phyloP scores from a whole-genome alignment of 495 filamentous ascomycete species.

The Penicillium herquei region DNA sequence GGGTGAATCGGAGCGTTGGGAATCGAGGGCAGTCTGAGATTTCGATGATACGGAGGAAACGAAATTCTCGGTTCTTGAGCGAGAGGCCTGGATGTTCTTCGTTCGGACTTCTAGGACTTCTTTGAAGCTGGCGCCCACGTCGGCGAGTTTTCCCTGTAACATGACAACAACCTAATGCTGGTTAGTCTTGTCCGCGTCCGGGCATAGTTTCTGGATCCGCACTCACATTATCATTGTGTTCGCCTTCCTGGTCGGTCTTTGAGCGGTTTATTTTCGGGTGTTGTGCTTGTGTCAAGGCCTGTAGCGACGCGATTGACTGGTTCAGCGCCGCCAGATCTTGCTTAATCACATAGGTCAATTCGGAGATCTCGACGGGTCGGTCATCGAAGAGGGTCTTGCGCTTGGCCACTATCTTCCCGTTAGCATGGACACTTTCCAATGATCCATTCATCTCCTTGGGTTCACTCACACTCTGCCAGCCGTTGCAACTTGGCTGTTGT shows the following conservation, averaged over 20 bases:
- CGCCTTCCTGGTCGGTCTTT: conserved; percentile 77
- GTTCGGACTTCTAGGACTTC: conserved; percentile 95
- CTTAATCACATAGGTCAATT: conserved; percentile 95
- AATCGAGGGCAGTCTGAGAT: conserved; percentile 60
- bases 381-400: conserved; percentile 98
- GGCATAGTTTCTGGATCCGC: background rate
- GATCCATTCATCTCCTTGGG: background rate
- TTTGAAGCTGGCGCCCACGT: conserved; percentile 93
- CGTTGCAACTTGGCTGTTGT: conserved; percentile 95
- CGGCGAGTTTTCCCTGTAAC: conserved; percentile 90
- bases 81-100: conserved; percentile 95
- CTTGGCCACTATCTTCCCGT: conserved; percentile 67
- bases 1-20: conserved; percentile 67
- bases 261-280: conserved; percentile 60
- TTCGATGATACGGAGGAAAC: conserved; percentile 85
- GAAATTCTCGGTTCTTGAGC: conserved; percentile 91
- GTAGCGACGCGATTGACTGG: conserved; percentile 76
- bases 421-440: conserved; percentile 1
- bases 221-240: conserved; percentile 90
- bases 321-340: conserved; percentile 92
- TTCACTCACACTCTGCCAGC: conserved; percentile 71
- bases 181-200: conserved; percentile 18
- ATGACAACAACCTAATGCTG: conserved; percentile 68
- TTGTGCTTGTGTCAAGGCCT: conserved; percentile 68
- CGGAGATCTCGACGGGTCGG: conserved; percentile 91